These are phyloP conservation scores for Madurella fahalii DNA, from an alignment of 2,329 filamentous ascomycete genomes.

Conservation along the genomic window DNA sequence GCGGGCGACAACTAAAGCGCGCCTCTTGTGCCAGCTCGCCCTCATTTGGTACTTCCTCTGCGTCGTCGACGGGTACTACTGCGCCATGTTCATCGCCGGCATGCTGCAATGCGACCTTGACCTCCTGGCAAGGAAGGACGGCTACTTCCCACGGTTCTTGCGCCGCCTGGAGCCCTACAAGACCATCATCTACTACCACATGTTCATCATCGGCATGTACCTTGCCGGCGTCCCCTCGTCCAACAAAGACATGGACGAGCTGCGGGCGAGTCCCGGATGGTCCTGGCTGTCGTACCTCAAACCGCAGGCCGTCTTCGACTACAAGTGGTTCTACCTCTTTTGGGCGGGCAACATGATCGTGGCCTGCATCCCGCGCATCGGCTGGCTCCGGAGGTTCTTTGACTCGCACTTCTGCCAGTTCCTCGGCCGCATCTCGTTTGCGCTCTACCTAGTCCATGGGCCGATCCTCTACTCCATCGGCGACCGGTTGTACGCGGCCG, in stretches of 20 bases:
- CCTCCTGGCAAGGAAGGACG: slow-evolving; percentile 40
- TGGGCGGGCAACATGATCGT: slow-evolving; percentile 57
- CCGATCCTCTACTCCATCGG: slow-evolving; percentile 57
- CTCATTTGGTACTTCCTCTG: slow-evolving; percentile 65
- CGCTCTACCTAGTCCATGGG: slow-evolving; percentile 62
- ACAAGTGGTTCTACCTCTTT: slow-evolving; percentile 66
- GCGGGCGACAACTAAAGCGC: slow-evolving; percentile 48
- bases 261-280: slow-evolving; percentile 57
- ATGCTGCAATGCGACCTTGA: slow-evolving; percentile 62
- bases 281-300: slow-evolving; percentile 57
- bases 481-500: slow-evolving; percentile 59
- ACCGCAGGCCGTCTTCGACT: slow-evolving; percentile 61
- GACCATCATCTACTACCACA: slow-evolving; percentile 46
- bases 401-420: slow-evolving; percentile 57
- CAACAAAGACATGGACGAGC: slow-evolving; percentile 42
- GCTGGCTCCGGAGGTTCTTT: slow-evolving; percentile 55
- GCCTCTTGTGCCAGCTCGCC: slow-evolving; percentile 49
- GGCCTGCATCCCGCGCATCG: slow-evolving; percentile 52
- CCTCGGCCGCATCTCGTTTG: slow-evolving; percentile 58
- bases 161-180: slow-evolving; percentile 44
- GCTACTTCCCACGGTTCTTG: slow-evolving; percentile 48
- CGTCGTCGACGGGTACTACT: slow-evolving; percentile 61
- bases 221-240: slow-evolving; percentile 59
- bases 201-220: slow-evolving; percentile 51
- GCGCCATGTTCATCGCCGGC: slow-evolving; percentile 56